Evolutionary conservation across 2,329 filamentous ascomycete species (phyloP), one percentile per base, ranked within the genome.

Genomic region (Ophiostoma sp.): DNA sequence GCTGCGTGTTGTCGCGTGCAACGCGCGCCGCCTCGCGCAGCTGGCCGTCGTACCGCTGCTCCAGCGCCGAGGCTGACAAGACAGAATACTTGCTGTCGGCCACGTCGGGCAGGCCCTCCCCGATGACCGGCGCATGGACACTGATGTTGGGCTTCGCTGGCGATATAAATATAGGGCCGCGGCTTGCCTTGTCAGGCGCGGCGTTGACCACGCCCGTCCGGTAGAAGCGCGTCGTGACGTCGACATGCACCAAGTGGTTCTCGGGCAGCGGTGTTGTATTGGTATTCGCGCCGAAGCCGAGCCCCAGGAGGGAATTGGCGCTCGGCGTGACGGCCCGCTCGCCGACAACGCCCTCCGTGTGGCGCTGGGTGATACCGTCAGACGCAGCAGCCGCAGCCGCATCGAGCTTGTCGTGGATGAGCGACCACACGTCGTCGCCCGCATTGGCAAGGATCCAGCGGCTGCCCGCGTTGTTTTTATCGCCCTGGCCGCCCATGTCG

Each of bases 381-480:
- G 38, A 73, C 68, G n/a, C 27, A 27, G 27, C 76, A 58, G 75
- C 74, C 8, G 76, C 73, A 49, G 77, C 73, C 42, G 77, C 76
- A 73, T 85, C 82, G 6, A 87, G 76, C 67, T 80, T 71, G 14
- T 75, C 75, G 72, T 85, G 82, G 18, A 87, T 74, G 66, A 78
- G 77, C 6, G 75, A 72, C 69, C 79, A 82, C 16, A 85, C 77
- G 66, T 85, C 83, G 52, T 85, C 81, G 4, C 83, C 83, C 0
- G 81, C 80, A 70, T 87, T 86, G 71, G 78, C 81, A 1, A 88
- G 76, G 14, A 87, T 75, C 76, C 82, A 87, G 9, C 80, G 79
- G 73, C 42, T 6, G 7, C 7, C 7, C 42, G 6, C 49, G 18
- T n/a, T 7, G 55, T 12, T 41, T 8, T 8, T 62, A 42, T 41